Evolutionary conservation across 805 yeast genomes (phyloP).

Genomic region (Yarrowia yakushimensis): DNA sequence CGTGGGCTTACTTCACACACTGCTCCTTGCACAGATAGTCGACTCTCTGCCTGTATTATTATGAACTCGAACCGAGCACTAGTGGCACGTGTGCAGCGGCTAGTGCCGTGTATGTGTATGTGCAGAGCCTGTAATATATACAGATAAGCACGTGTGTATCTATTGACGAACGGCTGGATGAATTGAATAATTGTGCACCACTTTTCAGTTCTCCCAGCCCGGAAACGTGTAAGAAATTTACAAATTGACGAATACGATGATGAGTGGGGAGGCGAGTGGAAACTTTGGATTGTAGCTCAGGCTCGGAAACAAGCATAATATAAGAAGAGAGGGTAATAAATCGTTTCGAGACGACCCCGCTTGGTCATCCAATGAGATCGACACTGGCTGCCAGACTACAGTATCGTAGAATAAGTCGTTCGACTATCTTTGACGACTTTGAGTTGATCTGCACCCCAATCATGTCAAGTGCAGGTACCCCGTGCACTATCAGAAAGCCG

Average conservation of each 20-base stretch:
- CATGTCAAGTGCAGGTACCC: conserved; percentile 6
- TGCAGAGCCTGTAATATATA: not conserved
- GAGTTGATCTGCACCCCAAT: not conserved
- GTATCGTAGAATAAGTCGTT: not conserved
- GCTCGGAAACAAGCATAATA: not conserved
- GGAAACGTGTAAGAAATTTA: not conserved
- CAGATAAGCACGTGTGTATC: not conserved
- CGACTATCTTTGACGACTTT: not conserved
- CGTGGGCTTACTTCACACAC: no score
- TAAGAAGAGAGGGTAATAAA: not conserved
- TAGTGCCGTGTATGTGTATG: not conserved
- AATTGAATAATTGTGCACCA: not conserved
- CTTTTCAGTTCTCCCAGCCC: not conserved
- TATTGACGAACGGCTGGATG: not conserved
- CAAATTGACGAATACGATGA: not conserved
- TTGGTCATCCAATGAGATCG: not conserved
- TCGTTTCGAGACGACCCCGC: not conserved
- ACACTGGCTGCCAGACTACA: not conserved
- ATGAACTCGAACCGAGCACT: no score
- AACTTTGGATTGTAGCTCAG: not conserved
- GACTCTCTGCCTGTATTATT: no score
- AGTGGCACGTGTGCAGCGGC: not conserved
- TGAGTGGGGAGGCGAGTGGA: not conserved
- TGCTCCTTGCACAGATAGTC: no score
- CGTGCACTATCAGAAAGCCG: no score